Base-by-base conservation (phyloP, 495 filamentous ascomycete genomes). In the Lepraria neglecta region DNA sequence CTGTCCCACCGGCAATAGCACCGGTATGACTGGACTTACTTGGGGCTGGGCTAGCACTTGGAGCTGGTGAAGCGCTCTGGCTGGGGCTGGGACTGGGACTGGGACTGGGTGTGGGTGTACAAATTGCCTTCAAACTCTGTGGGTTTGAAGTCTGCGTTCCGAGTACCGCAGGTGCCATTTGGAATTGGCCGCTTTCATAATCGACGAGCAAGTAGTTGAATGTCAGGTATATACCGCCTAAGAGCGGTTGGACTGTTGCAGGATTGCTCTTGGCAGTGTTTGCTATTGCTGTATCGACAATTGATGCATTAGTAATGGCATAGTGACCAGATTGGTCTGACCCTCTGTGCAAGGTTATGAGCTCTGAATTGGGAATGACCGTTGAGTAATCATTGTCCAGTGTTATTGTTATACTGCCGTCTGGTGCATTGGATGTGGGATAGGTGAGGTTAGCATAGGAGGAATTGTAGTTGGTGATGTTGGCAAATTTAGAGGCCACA, bases 141-240 rank as follows among this genome's bases (percentile, higher is more conserved):
- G 28, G 17, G n/a, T 4, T 4, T 9, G 27, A 31, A 6, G 12
- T 28, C 28, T 58, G 56, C 7, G 21, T 33, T 52, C 30, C 58
- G 27, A 6, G 50, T 44, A 54, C 47, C 4, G 58, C 47, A 6
- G 58, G 58, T 35, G 58, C 58, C 24, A 60, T 30, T 24, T 43
- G 45, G 11, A 54, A 55, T 17, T 51, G 45, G 30, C 21, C 35
- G 28, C 46, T 55, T 4, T 60, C 58, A 35, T 60, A 60, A 38
- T 55, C 58, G 30, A 60, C 46, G 28, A 60, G n/a, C 17, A 60
- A 3, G 30, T 60, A 60, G 17, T 54, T 60, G 17, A 46, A 54
- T 30, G 46, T 60, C 6, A 60, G 27, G 27, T 21, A 60, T 17
- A 60, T n/a, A 12, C 47, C 58, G 7, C 58, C 58, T 28, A 60